These are phyloP conservation scores for Schizophyllum commune DNA, from an alignment of 1,284 basidiomycete species.

Conservation along the genomic window DNA sequence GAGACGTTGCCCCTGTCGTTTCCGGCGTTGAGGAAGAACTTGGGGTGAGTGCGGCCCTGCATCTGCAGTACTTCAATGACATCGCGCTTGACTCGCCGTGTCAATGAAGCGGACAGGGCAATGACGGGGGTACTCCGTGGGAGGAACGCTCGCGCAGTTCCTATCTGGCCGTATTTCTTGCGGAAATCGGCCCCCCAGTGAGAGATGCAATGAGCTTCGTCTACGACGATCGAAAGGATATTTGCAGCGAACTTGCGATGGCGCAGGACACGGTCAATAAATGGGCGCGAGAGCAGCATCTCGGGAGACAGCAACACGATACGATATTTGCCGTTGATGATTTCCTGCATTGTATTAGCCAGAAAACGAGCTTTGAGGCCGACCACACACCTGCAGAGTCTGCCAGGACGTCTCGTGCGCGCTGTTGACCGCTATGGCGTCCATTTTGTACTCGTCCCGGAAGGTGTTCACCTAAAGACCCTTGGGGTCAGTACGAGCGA, in stretches of 20 bases:
- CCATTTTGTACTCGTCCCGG: background rate
- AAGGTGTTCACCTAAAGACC: background rate
- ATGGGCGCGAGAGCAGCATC: slow-evolving; percentile 25
- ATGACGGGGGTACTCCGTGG: slow-evolving; percentile 25
- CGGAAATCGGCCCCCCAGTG: slow-evolving; percentile 33
- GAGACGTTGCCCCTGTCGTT: slow-evolving; percentile 33
- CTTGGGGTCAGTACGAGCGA: too few relatives aligned
- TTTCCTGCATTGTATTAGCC: background rate
- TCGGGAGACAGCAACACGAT: slow-evolving; percentile 31
- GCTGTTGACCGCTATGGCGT: background rate
- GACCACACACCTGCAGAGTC: background rate
- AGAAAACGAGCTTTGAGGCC: background rate
- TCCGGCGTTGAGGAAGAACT: slow-evolving; percentile 25
- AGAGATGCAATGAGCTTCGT: slow-evolving; percentile 32
- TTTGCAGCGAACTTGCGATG: slow-evolving; percentile 18
- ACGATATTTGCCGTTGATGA: background rate
- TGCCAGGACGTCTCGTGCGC: background rate
- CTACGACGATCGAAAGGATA: slow-evolving; percentile 27
- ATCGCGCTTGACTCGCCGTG: too few relatives aligned
- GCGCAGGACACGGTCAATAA: slow-evolving; percentile 24
- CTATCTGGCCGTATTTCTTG: slow-evolving; percentile 30
- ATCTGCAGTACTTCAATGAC: too few relatives aligned
- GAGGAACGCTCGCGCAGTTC: slow-evolving; percentile 26
- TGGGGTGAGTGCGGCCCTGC: too few relatives aligned
- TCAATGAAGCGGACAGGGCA: slow-evolving; percentile 31